Evolutionary conservation across 2,329 filamentous ascomycete genomes (phyloP).

Genomic region (Zymoseptoria pseudotritici): DNA sequence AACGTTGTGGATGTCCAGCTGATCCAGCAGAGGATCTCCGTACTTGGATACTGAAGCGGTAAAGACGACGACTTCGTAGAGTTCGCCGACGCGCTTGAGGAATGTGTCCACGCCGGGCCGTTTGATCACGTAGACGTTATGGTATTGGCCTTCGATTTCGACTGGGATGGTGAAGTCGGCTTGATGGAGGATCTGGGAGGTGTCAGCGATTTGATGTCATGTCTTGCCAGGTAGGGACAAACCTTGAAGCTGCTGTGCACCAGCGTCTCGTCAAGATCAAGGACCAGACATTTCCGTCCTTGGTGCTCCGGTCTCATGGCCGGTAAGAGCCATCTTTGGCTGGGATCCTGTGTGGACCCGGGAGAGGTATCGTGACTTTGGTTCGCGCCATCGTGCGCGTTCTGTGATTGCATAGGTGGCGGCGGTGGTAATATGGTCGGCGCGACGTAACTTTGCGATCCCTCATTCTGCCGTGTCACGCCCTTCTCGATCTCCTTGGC

Average conservation of each 20-base stretch:
- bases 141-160: conserved; percentile 96
- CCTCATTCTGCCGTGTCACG: conserved; percentile 11
- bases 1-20: conserved; percentile 93
- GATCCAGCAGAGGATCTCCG: conserved; percentile 89
- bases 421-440: conserved; percentile 45
- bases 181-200: conserved; percentile 77
- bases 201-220: neutral
- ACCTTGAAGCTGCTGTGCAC: conserved; percentile 99
- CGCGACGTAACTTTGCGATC: conserved; percentile 3
- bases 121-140: conserved; percentile 99
- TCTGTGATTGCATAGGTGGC: conserved; percentile 38
- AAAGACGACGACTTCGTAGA: conserved; percentile 98
- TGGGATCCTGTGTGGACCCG: conserved; percentile 37
- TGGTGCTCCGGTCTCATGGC: conserved; percentile 70
- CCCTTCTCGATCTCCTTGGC: conserved; percentile 29
- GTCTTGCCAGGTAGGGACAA: neutral
- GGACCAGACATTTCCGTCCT: conserved; percentile 86
- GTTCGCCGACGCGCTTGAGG: conserved; percentile 95
- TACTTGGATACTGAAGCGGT: conserved; percentile 99
- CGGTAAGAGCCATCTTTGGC: conserved; percentile 69
- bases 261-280: conserved; percentile 92
- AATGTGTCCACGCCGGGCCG: conserved; percentile 97
- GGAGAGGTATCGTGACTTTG: conserved; percentile 25
- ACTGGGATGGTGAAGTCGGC: conserved; percentile 98
- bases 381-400: conserved; percentile 13